Conservation (phyloP, 2,329 filamentous ascomycete species). For the Hypoxylon sp. region DNA sequence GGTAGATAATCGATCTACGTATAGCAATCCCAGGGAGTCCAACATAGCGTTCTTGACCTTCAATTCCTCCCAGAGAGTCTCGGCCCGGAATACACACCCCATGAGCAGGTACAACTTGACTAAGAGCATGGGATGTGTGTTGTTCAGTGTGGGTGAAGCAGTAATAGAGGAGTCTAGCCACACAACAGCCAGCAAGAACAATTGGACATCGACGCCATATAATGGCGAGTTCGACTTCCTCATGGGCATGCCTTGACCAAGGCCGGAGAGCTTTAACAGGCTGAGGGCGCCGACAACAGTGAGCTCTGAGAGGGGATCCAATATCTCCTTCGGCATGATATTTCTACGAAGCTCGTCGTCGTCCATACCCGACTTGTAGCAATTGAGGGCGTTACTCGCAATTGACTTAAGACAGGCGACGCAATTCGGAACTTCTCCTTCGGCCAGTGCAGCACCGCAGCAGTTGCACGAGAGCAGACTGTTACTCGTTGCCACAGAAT, state of each 20-base stretch:
- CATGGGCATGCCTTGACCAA: constrained; percentile 13
- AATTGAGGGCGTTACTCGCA: constrained; percentile 36
- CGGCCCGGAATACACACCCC: constrained; percentile 61
- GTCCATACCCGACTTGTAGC: constrained; percentile 38
- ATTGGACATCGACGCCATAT: constrained; percentile 42
- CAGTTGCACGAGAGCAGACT: constrained; percentile 27
- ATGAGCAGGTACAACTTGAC: constrained; percentile 64
- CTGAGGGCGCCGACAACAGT: constrained; percentile 46
- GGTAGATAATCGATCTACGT: constrained; percentile 66
- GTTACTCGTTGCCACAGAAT: constrained; percentile 38
- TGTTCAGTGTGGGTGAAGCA: constrained; percentile 58
- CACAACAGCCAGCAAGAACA: constrained; percentile 61
- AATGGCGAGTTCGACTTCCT: constrained; percentile 39
- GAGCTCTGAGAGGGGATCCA: constrained; percentile 45
- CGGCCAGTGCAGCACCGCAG: constrained; percentile 25
- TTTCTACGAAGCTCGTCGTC: constrained; percentile 29
- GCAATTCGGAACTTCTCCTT: constrained; percentile 33
- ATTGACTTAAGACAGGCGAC: constrained; percentile 43
- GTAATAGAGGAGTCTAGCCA: constrained; percentile 63
- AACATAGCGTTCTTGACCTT: constrained; percentile 69
- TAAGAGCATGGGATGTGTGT: constrained; percentile 61
- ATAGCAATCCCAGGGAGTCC: constrained; percentile 66
- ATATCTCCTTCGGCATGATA: constrained; percentile 19
- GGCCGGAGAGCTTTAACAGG: constrained; percentile 46
- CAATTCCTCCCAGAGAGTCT: constrained; percentile 62